phyloP scores from a whole-genome alignment of 768 basidiomycete species.

The Multifurca ochricompacta region DNA sequence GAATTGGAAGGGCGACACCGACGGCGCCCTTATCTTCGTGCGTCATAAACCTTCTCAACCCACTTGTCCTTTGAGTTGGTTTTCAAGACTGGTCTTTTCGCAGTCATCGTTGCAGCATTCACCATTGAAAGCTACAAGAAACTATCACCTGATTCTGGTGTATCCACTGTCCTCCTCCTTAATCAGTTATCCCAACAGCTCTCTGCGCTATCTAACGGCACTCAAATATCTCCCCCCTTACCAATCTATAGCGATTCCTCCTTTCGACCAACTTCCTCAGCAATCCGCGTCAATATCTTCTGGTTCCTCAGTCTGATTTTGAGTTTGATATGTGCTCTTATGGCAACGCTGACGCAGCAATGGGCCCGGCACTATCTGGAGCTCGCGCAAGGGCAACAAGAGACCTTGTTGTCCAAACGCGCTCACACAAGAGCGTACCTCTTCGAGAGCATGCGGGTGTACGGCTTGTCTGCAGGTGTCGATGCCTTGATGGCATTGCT shows the following conservation, averaged over 20 bases:
- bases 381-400: neutral
- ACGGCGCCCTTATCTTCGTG: conserved; percentile 9
- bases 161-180: neutral
- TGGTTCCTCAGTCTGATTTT: conserved; percentile 16
- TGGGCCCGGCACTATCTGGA: conserved; percentile 10
- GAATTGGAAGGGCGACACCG: conserved; percentile 6
- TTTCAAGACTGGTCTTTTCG: conserved; percentile 15
- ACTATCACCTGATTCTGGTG: neutral
- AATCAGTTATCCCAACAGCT: conserved; percentile 13
- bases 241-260: neutral
- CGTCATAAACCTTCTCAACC: neutral
- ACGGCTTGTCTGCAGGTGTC: neutral
- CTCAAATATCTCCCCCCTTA: neutral
- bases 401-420: neutral
- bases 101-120: conserved; percentile 12
- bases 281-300: conserved; percentile 13
- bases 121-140: conserved; percentile 12
- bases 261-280: neutral
- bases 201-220: neutral
- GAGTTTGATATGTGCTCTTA: conserved; percentile 5
- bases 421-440: conserved; percentile 7
- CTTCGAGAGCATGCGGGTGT: conserved; percentile 4
- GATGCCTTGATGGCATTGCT: conserved; percentile 1
- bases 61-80: neutral
- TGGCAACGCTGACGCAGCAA: conserved; percentile 9